Base-by-base conservation (phyloP, 768 basidiomycete genomes). In the Pholiota microspora region DNA sequence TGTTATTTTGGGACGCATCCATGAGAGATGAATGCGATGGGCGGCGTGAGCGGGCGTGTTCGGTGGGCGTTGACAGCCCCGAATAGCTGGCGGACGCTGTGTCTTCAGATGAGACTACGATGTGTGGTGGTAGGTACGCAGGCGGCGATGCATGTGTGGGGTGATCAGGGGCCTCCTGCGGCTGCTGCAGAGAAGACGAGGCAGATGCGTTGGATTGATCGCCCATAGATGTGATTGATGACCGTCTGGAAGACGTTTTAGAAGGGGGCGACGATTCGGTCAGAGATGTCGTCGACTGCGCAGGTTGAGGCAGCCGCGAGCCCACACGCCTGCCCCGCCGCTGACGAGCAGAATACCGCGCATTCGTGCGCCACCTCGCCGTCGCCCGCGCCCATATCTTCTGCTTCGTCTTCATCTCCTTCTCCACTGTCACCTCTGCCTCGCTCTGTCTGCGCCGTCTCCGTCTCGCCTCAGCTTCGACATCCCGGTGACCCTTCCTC, bases 331-430 rank as follows among this genome's bases (percentile, higher is more conserved):
- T 76, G 29, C 78, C 76, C 55, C 79, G 71, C 53, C 89, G 76
- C 46, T 83, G 81, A 32, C 86, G 80, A 7, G 82, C 81, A n/a
- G 80, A 71, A 53, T 80, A 75, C 24, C 82, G 81, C 8, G 81
- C 77, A 49, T 84, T 83, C 2, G 79, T 81, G 58, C 76, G 83
- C 89, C 89, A 92, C 40, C 85, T 78, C 7, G 82, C 83, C 1
- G 80, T 83, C 2, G 88, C 87, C 55, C 71, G 77, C 0, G 78
- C 76, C 87, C 86, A 89, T 45, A 84, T 61, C 60, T 80, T 82
- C 65, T 85, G 79, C 57, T 80, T 81, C 4, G 66, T 64, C 49
- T 74, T 79, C 7, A 69, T 66, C 45, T 83, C 80, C 56, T 73
- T 77, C 56, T 82, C 78, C 8, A 67, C 56, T 36, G 69, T 66